Evolutionary conservation across 1,139 yeast species (phyloP).

Genomic region (Lodderomyces orthopsilosis): DNA sequence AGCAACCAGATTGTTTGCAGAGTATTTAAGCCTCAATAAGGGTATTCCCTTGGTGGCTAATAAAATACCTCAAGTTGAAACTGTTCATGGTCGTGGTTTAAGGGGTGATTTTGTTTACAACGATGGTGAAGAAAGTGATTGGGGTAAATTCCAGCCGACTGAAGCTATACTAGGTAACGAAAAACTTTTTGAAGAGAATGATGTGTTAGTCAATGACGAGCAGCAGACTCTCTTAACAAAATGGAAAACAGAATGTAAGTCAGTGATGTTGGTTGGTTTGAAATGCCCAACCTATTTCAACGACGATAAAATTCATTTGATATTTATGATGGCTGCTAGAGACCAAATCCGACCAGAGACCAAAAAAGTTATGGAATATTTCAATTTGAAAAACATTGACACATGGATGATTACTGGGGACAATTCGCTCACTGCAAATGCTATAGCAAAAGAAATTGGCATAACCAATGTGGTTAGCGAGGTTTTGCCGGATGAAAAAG

Average conservation of each 20-base stretch:
- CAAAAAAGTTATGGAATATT: conserved; percentile 43
- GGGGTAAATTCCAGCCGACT: conserved; percentile 30
- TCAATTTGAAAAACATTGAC: conserved; percentile 47
- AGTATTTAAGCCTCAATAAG: conserved; percentile 17
- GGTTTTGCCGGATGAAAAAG: conserved; percentile 72
- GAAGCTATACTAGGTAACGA: conserved; percentile 68
- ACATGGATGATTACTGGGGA: conserved; percentile 80
- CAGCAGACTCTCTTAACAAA: conserved; percentile 30
- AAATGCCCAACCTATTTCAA: conserved; percentile 25
- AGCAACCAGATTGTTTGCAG: conserved; percentile 50
- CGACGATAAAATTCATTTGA: conserved; percentile 34
- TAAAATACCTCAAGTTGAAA: conserved; percentile 48
- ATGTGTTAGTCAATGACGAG: conserved; percentile 23
- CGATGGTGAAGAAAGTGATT: conserved; percentile 18
- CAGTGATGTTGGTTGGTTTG: conserved; percentile 57
- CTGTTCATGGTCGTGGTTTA: conserved; percentile 59
- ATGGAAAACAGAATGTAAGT: conserved; percentile 67
- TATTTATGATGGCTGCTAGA: conserved; percentile 54
- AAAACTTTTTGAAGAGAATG: conserved; percentile 46
- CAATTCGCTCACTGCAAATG: conserved; percentile 61
- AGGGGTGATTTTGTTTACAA: conserved; percentile 37
- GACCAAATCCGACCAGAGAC: conserved; percentile 69
- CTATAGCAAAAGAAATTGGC: conserved; percentile 65
- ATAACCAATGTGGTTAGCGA: conserved; percentile 67
- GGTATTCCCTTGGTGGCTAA: conserved; percentile 26